These are phyloP conservation scores for Anthoceros angustus DNA, from an alignment of 225 moss, liverwort and hornwort species.

Conservation along the genomic window DNA sequence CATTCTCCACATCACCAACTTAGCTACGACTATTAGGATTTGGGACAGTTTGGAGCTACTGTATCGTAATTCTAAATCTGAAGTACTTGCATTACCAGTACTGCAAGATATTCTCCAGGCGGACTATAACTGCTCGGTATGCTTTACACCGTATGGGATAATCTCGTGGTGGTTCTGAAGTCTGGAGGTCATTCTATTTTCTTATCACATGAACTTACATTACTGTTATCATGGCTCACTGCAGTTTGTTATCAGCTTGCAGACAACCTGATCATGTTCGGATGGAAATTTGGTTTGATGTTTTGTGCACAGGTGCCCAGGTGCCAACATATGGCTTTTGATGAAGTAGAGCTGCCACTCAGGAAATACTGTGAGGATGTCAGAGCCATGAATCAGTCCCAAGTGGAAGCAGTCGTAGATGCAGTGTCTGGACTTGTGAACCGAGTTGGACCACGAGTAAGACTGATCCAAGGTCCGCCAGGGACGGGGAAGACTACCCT, in stretches of 20 bases:
- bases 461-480: conserved; percentile 49
- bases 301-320: neutral
- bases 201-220: neutral
- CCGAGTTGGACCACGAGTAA: conserved; percentile 20
- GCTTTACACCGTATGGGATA: neutral
- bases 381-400: conserved; percentile 33
- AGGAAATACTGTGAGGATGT: conserved; percentile 19
- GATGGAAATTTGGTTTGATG: neutral
- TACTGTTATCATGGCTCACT: neutral
- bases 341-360: conserved; percentile 19
- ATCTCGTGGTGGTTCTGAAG: neutral
- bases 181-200: neutral
- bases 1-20: neutral
- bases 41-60: neutral
- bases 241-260: neutral
- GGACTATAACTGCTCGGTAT: neutral
- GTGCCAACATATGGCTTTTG: conserved; percentile 3
- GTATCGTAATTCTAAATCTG: neutral
- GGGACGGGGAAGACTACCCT: conserved; percentile 26
- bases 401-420: conserved; percentile 26
- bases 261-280: neutral
- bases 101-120: neutral
- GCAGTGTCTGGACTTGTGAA: conserved; percentile 23
- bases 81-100: neutral
- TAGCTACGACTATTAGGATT: neutral